Evolutionary conservation across 352 stramenopile species (phyloP).

Genomic region (Phytophthora ramorum): DNA sequence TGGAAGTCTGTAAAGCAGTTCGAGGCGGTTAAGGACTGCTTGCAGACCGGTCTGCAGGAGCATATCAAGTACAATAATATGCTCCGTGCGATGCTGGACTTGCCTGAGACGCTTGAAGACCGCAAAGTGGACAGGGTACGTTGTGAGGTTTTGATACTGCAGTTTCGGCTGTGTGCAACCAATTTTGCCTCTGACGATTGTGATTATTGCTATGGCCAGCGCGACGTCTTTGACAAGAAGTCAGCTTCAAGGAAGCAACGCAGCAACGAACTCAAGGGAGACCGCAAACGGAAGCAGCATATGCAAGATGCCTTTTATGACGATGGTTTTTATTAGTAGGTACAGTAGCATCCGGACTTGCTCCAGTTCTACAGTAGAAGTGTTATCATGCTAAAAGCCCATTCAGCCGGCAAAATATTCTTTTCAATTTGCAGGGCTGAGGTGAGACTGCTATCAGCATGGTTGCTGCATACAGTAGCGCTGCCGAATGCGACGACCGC

Average conservation of each 20-base stretch:
- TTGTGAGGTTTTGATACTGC: slow-evolving; percentile 5
- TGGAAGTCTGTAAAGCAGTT: slow-evolving; percentile 88
- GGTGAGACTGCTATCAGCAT: too few species aligned
- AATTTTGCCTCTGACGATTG: slow-evolving; percentile 6
- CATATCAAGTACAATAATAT: slow-evolving; percentile 92
- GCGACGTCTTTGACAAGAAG: slow-evolving; percentile 87
- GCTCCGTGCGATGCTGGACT: slow-evolving; percentile 74
- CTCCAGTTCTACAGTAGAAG: slow-evolving; percentile 12
- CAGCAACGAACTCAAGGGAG: slow-evolving; percentile 83
- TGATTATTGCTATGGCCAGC: slow-evolving; percentile 37
- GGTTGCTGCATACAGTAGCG: too few species aligned
- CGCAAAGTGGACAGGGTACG: slow-evolving; percentile 73
- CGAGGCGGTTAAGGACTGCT: slow-evolving; percentile 78
- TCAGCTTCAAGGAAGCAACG: slow-evolving; percentile 76
- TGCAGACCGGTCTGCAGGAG: slow-evolving; percentile 78
- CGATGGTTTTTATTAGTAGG: slow-evolving; percentile 39
- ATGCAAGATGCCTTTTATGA: slow-evolving; percentile 80
- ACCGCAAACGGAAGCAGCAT: slow-evolving; percentile 81
- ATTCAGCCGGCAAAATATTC: not conserved
- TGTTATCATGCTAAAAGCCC: not conserved
- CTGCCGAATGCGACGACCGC: too few species aligned
- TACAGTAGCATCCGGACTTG: not conserved
- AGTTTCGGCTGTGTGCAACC: not conserved
- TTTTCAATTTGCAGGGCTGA: not conserved
- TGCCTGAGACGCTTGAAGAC: slow-evolving; percentile 82